A percentile compares a stretch with the other conserved stretches of the same genome.
phyloP scores from a whole-genome alignment of 2,329 filamentous ascomycete genomes.

The Nemania sp. region DNA sequence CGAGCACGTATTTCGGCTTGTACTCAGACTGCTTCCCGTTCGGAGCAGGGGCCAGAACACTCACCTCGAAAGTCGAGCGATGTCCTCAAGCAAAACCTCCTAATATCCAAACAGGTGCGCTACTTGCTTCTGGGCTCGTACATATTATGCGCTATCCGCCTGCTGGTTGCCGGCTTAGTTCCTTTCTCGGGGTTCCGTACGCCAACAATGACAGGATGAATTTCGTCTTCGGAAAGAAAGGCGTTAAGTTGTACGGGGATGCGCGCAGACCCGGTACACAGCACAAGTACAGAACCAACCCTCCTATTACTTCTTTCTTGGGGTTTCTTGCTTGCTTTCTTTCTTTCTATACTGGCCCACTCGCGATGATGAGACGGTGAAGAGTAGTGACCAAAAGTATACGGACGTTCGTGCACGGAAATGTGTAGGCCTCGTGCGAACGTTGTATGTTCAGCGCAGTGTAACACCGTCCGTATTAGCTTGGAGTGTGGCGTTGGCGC shows the following conservation, averaged over 20 bases:
- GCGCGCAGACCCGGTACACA: slow-evolving; percentile 41
- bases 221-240: slow-evolving; percentile 42
- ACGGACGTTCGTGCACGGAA: slow-evolving; percentile 45
- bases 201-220: slow-evolving; percentile 23
- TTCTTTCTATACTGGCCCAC: slow-evolving; percentile 24
- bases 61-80: slow-evolving; percentile 50
- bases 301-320: background rate
- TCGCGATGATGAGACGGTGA: slow-evolving; percentile 26
- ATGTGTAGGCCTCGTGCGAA: slow-evolving; percentile 48
- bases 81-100: slow-evolving; percentile 52
- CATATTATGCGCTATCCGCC: slow-evolving; percentile 58
- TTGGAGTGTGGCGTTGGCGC: slow-evolving; percentile 48
- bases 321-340: no score
- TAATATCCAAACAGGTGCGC: slow-evolving; percentile 56
- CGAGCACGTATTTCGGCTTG: slow-evolving; percentile 30
- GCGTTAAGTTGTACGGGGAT: slow-evolving; percentile 45
- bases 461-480: slow-evolving; percentile 47
- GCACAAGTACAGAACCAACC: slow-evolving; percentile 37
- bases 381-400: slow-evolving; percentile 25
- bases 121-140: slow-evolving; percentile 56
- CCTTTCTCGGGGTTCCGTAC: slow-evolving; percentile 47
- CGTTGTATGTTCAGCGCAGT: slow-evolving; percentile 48
- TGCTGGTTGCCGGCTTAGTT: slow-evolving; percentile 54
- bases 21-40: slow-evolving; percentile 19
- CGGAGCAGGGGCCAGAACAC: slow-evolving; percentile 36